phyloP scores from a whole-genome alignment of 306 rosid genomes.

The Aeschynomene evenia region DNA sequence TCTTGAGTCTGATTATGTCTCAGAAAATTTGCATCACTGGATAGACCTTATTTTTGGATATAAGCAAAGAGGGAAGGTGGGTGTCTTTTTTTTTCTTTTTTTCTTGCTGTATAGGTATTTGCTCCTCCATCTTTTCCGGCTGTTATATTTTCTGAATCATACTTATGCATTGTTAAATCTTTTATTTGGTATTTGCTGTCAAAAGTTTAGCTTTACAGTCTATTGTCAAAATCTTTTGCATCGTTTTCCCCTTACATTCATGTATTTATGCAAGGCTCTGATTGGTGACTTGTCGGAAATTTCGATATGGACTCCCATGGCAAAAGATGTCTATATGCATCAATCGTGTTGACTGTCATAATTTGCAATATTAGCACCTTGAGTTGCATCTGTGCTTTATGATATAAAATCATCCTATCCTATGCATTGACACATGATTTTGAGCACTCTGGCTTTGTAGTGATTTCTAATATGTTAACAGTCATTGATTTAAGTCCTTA shows the following conservation, averaged over 20 bases:
- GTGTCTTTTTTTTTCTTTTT: conserved; percentile 40
- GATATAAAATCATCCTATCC: not conserved
- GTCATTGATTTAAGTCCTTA: conserved; percentile 12
- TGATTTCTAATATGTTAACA: not conserved
- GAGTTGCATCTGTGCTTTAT: conserved; percentile 3
- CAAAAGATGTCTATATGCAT: conserved; percentile 20
- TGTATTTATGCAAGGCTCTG: conserved; percentile 8
- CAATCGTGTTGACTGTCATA: not conserved
- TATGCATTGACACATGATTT: conserved; percentile 6
- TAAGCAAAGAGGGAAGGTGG: conserved; percentile 99
- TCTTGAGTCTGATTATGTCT: conserved; percentile 87
- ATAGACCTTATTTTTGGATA: conserved; percentile 96
- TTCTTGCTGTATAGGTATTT: conserved; percentile 20
- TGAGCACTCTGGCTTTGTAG: not conserved
- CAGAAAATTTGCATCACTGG: conserved; percentile 98
- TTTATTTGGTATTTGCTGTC: not conserved
- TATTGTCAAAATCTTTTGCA: not conserved
- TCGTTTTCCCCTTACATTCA: not conserved
- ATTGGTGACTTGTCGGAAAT: not conserved
- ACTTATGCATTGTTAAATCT: not conserved
- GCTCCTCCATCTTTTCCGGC: not conserved
- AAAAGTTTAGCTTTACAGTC: conserved; percentile 9
- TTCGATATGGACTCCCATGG: not conserved
- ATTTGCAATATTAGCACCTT: not conserved
- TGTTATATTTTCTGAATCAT: conserved; percentile 20